Evolutionary conservation across 2,329 filamentous ascomycete genomes (phyloP).

Genomic region (Penicillium occitanis): DNA sequence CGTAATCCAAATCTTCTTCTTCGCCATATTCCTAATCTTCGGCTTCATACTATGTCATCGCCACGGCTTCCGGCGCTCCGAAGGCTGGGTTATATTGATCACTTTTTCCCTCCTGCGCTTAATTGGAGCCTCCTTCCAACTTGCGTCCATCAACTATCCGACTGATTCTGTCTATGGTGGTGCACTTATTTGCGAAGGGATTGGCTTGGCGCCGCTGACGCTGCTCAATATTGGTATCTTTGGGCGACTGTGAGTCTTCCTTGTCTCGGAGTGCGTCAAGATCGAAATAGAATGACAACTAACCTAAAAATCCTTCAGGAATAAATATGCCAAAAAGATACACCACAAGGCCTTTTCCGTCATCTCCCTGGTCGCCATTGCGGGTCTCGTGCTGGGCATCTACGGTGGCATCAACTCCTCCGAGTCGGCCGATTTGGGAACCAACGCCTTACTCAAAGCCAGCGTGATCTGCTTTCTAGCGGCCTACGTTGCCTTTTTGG

Average conservation of each 20-base stretch:
- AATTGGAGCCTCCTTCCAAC: slow-evolving; percentile 12
- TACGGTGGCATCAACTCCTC: slow-evolving; percentile 7
- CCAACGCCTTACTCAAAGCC: slow-evolving; percentile 7
- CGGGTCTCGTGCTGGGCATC: slow-evolving; percentile 13
- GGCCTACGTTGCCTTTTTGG: slow-evolving; percentile 7
- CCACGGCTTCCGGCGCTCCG: slow-evolving; percentile 8
- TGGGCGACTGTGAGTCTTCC: slow-evolving; percentile 12
- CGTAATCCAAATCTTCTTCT: slow-evolving; percentile 12
- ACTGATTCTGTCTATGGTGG: slow-evolving; percentile 12
- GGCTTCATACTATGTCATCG: slow-evolving; percentile 6
- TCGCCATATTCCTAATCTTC: slow-evolving; percentile 2
- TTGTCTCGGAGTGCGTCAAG: background rate
- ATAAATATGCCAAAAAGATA: slow-evolving; percentile 16
- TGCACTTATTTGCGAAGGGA: slow-evolving; percentile 10
- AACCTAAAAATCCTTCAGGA: background rate
- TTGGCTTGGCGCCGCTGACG: slow-evolving; percentile 10
- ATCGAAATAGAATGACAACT: background rate
- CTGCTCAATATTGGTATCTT: slow-evolving; percentile 15
- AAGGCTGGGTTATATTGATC: slow-evolving; percentile 15
- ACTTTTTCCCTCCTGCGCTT: slow-evolving; percentile 6
- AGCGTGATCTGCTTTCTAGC: slow-evolving; percentile 12
- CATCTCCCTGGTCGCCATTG: slow-evolving; percentile 9
- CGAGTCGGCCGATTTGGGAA: slow-evolving; percentile 13
- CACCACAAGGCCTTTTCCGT: slow-evolving; percentile 4
- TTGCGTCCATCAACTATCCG: slow-evolving; percentile 9